Evolutionary conservation across 805 yeast species (phyloP), one percentile per base, ranked within the genome.

Genomic region (Teunomyces stri): DNA sequence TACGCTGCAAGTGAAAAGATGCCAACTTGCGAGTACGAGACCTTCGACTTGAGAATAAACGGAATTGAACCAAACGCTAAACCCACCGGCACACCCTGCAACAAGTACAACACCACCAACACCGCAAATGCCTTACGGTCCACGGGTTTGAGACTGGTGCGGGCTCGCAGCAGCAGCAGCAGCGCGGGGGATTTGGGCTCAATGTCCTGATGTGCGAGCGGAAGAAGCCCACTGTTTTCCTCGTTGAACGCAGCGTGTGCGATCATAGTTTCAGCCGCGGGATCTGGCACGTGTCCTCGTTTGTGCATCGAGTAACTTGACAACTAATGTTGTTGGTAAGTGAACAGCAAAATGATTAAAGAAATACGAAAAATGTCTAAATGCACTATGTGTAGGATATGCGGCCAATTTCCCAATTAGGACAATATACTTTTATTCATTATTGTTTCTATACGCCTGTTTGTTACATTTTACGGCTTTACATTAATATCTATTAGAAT

Each of bases 21-120:
- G 1, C 98, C 99, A 6, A 94, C 87, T 58, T 91, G 95, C 0
- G 96, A 82, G 61, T 88, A 94, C 10, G 90, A 79, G 12, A 92
- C 76, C 48, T 86, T 82, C 3, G 92, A 79, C 62, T 94, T 94
- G 48, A 94, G 74, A 15, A 94, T 69, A 59, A 91, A 94, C 1
- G 99, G 99, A 9, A 94, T 78, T 1, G 96, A 84, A 2, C 99
- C 99, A 70, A 92, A 90, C 1, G 96, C 96, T 29, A 94, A 69
- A 0, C 99, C 99, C 11, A 91, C 95, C 0, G 99, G 99, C 5
- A 94, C 82, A n/a, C 99, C 99, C 64, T 94, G 99, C 5, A 91
- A 75, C 42, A 90, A 70, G 62, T 94, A 94, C 29, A 94, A 69
- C 5, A 87, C 59, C 5, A 89, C 84, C 48, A 92, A 70, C 5